A percentile compares a stretch with the other conserved stretches of the same genome.
Conservation (phyloP, 1,284 basidiomycete species). For the Melampsora larici-populina region DNA sequence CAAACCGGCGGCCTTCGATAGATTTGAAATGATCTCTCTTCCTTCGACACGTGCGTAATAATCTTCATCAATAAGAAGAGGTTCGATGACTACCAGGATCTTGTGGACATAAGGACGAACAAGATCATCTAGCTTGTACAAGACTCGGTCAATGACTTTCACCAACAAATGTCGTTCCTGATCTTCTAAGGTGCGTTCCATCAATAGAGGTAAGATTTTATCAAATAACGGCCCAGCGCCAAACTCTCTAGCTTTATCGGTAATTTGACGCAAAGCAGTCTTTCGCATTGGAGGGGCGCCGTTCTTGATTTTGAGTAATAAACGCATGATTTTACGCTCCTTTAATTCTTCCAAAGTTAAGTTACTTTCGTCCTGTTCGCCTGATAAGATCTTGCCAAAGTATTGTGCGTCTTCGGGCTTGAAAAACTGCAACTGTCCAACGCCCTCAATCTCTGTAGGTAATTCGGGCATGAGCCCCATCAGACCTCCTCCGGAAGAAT, state of each 20-base stretch:
- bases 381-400: constrained; percentile 92
- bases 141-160: constrained; percentile 97
- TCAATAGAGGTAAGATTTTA: constrained; percentile 95
- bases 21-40: constrained; percentile 97
- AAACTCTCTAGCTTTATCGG: constrained; percentile 98
- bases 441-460: constrained; percentile 97
- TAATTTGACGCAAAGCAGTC: constrained; percentile 94
- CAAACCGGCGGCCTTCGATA: constrained; percentile 96
- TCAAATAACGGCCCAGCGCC: constrained; percentile 98
- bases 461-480: constrained; percentile 78
- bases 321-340: constrained; percentile 98
- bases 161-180: constrained; percentile 97
- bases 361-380: constrained; percentile 79
- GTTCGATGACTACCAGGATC: constrained; percentile 98
- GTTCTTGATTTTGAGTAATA: constrained; percentile 99
- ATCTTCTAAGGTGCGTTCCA: constrained; percentile 98
- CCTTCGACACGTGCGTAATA: constrained; percentile 99
- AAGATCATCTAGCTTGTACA: constrained; percentile 98
- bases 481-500: constrained; percentile 78
- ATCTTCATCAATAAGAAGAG: constrained; percentile 96
- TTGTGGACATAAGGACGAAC: constrained; percentile 99
- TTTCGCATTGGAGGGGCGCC: constrained; percentile 97
- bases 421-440: constrained; percentile 95
- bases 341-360: constrained; percentile 97
- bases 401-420: constrained; percentile 97